Conservation (phyloP, 495 filamentous ascomycete genomes). For the Penicillium simplicissimum region DNA sequence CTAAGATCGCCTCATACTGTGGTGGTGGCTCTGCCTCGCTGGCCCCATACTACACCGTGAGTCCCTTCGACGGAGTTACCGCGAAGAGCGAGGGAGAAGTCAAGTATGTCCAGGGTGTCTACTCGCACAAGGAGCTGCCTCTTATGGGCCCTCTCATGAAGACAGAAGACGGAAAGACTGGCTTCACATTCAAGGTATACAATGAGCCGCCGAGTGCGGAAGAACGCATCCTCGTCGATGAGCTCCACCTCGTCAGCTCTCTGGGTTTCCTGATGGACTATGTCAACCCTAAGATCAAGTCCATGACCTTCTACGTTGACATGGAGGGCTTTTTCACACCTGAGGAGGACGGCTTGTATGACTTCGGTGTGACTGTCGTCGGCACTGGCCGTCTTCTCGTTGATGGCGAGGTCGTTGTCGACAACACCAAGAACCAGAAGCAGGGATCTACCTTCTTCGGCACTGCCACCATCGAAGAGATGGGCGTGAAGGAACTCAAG, state of each 20-base stretch:
- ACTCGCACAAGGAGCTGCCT: conserved; percentile 58
- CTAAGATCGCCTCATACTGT: conserved; percentile 67
- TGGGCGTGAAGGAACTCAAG: conserved; percentile 48
- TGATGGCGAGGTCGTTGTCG: conserved; percentile 65
- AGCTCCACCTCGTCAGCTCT: conserved; percentile 49
- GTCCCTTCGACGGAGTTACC: conserved; percentile 61
- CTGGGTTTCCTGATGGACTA: conserved; percentile 62
- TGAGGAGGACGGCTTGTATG: conserved; percentile 61
- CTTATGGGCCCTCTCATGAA: conserved; percentile 48
- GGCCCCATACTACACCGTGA: conserved; percentile 69
- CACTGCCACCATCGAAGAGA: conserved; percentile 58
- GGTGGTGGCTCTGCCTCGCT: conserved; percentile 77
- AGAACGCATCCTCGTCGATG: conserved; percentile 48
- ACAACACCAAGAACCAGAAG: conserved; percentile 58
- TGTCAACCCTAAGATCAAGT: conserved; percentile 49
- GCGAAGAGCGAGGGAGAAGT: conserved; percentile 43
- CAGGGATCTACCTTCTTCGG: conserved; percentile 59
- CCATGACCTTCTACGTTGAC: conserved; percentile 52
- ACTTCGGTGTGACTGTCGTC: conserved; percentile 69
- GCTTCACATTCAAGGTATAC: conserved; percentile 57
- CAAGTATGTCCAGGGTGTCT: conserved; percentile 48
- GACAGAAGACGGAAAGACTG: conserved; percentile 43
- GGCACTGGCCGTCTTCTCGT: conserved; percentile 69
- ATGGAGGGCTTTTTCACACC: conserved; percentile 57
- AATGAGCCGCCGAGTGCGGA: conserved; percentile 47